A percentile compares a stretch with the other conserved stretches of the same genome.
Conservation (phyloP, 805 yeast genomes). For the Zygotorulaspora chibaensis region DNA sequence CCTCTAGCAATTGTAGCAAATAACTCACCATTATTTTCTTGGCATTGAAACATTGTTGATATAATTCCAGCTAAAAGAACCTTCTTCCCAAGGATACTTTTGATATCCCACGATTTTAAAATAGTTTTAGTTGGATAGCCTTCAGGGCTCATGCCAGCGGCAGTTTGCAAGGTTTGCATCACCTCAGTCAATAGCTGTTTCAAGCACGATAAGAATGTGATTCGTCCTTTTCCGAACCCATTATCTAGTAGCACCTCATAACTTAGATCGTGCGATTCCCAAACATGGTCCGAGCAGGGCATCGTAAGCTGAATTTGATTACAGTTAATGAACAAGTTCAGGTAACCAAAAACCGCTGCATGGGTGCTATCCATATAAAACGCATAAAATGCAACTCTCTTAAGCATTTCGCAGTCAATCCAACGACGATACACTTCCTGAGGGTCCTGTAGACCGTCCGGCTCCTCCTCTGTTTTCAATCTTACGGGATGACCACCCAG, state of each 20-base stretch:
- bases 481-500: conserved; percentile 63
- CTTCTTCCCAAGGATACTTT: conserved; percentile 58
- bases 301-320: conserved; percentile 58
- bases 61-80: conserved; percentile 63
- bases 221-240: conserved; percentile 29
- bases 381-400: conserved; percentile 74
- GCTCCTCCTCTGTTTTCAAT: conserved; percentile 27
- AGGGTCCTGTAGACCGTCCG: conserved; percentile 29
- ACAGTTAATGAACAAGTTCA: conserved; percentile 46
- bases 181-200: conserved; percentile 54
- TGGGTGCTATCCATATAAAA: conserved; percentile 77
- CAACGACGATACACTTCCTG: conserved; percentile 42
- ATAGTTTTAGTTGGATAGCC: background rate
- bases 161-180: conserved; percentile 21
- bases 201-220: conserved; percentile 52
- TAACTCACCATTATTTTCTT: conserved; percentile 51
- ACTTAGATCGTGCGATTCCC: conserved; percentile 42
- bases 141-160: background rate
- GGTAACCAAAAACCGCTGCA: conserved; percentile 74
- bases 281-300: conserved; percentile 59
- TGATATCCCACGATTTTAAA: conserved; percentile 10
- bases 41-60: conserved; percentile 67
- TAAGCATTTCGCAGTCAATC: conserved; percentile 77
- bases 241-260: conserved; percentile 21
- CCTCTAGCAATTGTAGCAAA: conserved; percentile 10